Evolutionary conservation across 2,329 filamentous ascomycete genomes (phyloP).

Genomic region (Fusarium burgessii): DNA sequence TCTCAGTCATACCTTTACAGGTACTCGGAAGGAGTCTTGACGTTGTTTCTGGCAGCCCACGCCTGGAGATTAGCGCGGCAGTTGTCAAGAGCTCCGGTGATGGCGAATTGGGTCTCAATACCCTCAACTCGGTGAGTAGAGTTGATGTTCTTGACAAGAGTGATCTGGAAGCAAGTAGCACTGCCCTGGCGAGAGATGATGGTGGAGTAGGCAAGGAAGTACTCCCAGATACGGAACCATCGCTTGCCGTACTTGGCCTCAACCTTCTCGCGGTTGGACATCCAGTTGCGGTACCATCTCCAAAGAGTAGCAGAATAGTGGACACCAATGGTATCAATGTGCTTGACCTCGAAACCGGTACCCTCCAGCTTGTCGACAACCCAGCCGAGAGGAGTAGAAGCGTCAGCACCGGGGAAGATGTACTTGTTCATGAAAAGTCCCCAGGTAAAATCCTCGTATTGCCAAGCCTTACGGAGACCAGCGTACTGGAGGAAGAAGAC

Average conservation of each 20-base stretch:
- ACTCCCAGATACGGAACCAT: conserved; percentile 98
- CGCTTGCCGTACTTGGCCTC: conserved; percentile 93
- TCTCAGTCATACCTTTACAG: conserved; percentile 28
- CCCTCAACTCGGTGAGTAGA: conserved; percentile 87
- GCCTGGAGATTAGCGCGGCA: conserved; percentile 51
- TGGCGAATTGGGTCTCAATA: conserved; percentile 75
- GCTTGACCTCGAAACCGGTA: conserved; percentile 80
- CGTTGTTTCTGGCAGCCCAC: conserved; percentile 55
- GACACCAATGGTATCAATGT: conserved; percentile 91
- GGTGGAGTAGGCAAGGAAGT: conserved; percentile 87
- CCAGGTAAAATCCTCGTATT: conserved; percentile 98
- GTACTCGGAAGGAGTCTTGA: conserved; percentile 49
- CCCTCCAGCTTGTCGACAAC: conserved; percentile 87
- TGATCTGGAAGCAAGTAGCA: conserved; percentile 91
- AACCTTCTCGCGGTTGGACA: conserved; percentile 92
- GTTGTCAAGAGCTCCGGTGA: conserved; percentile 69
- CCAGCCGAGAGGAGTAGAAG: conserved; percentile 90
- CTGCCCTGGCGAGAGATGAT: conserved; percentile 87
- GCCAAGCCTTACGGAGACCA: conserved; percentile 93
- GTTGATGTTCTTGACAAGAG: conserved; percentile 92
- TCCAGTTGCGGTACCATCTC: conserved; percentile 99
- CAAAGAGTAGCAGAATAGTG: conserved; percentile 97
- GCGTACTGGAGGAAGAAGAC: conserved; percentile 96
- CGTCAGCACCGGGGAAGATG: conserved; percentile 96
- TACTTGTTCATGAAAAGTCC: conserved; percentile 99